Base-by-base conservation (phyloP, 345 rosid genomes). In the Gossypium longicalyx region DNA sequence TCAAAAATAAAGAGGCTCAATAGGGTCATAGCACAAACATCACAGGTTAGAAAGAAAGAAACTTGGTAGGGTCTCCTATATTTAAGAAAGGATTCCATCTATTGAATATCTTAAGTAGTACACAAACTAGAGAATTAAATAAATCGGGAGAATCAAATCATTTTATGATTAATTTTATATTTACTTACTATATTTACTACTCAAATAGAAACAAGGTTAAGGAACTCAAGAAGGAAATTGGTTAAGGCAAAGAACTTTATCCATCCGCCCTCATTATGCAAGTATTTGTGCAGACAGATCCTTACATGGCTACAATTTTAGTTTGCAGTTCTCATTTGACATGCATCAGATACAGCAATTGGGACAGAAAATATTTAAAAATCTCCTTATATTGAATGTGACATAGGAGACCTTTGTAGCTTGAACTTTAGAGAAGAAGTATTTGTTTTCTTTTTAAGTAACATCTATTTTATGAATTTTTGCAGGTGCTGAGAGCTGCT, bases 401-500 rank as follows among this genome's bases (percentile, higher is more conserved):
- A 27, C 52, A 11, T 10, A 44, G 49, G 59, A 49, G 57, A 45
- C 19, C 12, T 27, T 66, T 67, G 56, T 49, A 25, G 57, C 57
- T 23, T 68, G 65, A 23, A 19, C 41, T 19, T 53, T 34, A 61
- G 54, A 56, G 56, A 34, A 34, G 13, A 11, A 12, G 22, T 67
- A n/a, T 41, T 62, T 57, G 64, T 51, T 47, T 27, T 38, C 41
- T 73, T 79, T 63, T 69, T 58, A n/a, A 63, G 49, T 54, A 27
- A 47, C 60, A 66, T 70, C 45, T 69, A 27, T 2, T 52, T 74
- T 38, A 56, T 15, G 70, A 9, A 53, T 65, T 72, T 82, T 77
- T 81, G 68, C 91, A 95, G 99, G 92, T 91, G 58, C 83, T 90
- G 71, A 90, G 90, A 85, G 90, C 99, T 74, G 85, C 92, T 83